A percentile compares a stretch with the other conserved stretches of the same genome.
Conservation (phyloP, 495 filamentous ascomycete genomes). For the Neurospora africana region DNA sequence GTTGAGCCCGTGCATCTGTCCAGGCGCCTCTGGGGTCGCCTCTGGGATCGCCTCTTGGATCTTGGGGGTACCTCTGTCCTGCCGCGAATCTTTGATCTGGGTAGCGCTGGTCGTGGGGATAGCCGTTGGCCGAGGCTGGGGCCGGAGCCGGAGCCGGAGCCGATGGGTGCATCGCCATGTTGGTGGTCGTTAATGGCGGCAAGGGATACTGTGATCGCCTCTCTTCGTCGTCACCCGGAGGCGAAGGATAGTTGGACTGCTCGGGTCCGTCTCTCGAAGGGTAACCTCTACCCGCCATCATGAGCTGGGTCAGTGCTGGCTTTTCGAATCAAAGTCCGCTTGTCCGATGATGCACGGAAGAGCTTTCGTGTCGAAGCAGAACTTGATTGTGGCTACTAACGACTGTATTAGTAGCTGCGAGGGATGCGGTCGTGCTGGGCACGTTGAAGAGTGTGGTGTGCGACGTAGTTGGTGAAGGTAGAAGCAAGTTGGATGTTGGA, state of each 20-base stretch:
- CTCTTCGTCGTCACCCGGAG: constrained; percentile 37
- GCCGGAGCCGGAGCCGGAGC: neutral
- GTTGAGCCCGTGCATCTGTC: neutral
- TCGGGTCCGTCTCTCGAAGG: constrained; percentile 26
- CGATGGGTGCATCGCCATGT: neutral
- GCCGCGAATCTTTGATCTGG: neutral
- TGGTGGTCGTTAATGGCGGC: neutral
- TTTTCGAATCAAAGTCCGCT: neutral
- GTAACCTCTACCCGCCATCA: constrained; percentile 19
- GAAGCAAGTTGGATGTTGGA: neutral
- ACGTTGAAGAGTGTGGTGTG: neutral
- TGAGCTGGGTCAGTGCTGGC: neutral
- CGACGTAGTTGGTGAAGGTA: neutral
- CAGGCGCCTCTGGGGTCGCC: neutral
- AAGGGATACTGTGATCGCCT: neutral
- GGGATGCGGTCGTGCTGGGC: neutral
- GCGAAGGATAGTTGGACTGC: constrained; percentile 38
- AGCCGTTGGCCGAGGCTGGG: constrained; percentile 7
- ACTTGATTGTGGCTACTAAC: neutral
- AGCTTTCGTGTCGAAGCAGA: neutral
- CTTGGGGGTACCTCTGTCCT: constrained; percentile 5
- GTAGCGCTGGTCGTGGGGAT: constrained; percentile 16
- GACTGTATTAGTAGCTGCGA: neutral
- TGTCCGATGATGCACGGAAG: neutral
- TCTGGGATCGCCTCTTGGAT: constrained; percentile 1